Conservation (phyloP, 495 filamentous ascomycete species). For the Aspergillus asperescens region DNA sequence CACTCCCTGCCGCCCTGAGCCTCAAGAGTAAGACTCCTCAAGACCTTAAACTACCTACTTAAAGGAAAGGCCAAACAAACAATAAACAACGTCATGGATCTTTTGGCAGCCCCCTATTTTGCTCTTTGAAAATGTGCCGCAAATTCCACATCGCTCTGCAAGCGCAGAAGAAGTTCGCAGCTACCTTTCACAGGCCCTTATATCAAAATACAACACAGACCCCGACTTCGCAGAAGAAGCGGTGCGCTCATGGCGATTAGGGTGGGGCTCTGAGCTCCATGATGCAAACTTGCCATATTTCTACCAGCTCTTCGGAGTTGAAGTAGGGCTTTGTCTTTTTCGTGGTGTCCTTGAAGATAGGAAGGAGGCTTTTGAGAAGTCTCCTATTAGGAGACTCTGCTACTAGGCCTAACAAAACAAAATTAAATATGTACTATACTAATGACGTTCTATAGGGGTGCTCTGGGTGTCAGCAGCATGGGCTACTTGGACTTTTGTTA, state of each 20-base stretch:
- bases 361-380: not conserved
- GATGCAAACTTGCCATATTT: conserved; percentile 1
- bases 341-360: not conserved
- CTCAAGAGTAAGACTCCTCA: no score
- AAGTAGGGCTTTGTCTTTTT: conserved; percentile 3
- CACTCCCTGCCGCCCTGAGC: no score
- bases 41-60: no score
- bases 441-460: no score
- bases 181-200: conserved; percentile 1
- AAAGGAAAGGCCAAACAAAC: no score
- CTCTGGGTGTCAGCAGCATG: no score
- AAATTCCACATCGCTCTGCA: not conserved
- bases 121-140: no score
- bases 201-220: not conserved
- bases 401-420: no score
- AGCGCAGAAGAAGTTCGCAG: not conserved
- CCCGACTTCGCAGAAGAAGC: not conserved
- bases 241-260: not conserved
- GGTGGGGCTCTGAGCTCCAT: not conserved
- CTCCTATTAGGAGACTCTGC: not conserved
- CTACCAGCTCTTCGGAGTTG: not conserved
- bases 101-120: no score
- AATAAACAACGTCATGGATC: no score
- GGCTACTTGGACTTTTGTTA: no score
- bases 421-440: not conserved